These are phyloP conservation scores for Oryza coarctata DNA, from an alignment of 176 grass and related monocot species.

Conservation along the genomic window DNA sequence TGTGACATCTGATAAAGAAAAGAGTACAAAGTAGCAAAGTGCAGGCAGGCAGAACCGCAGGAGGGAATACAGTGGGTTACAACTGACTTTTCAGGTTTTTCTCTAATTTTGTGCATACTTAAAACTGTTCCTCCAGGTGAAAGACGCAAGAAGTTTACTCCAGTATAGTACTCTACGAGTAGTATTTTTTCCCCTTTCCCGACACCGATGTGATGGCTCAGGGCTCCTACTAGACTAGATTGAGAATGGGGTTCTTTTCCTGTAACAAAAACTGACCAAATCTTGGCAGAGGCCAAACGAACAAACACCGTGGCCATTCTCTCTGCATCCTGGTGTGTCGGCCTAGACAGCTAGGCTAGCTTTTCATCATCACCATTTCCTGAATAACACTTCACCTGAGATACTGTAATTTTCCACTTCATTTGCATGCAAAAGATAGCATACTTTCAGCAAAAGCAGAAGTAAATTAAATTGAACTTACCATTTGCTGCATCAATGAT, in stretches of 20 bases:
- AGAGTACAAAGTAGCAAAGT: background rate
- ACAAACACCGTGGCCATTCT: background rate
- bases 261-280: background rate
- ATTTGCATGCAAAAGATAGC: background rate
- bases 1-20: slow-evolving; percentile 10
- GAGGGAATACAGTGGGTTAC: background rate
- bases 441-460: background rate
- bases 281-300: background rate
- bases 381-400: background rate
- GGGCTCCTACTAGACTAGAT: background rate
- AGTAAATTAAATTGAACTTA: background rate
- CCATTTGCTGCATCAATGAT: background rate
- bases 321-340: background rate
- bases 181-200: background rate
- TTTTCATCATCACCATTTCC: background rate
- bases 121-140: slow-evolving; percentile 11
- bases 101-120: background rate
- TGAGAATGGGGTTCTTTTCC: background rate
- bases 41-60: background rate
- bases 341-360: background rate
- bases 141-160: background rate
- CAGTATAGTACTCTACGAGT: background rate
- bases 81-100: slow-evolving; percentile 9
- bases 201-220: slow-evolving; percentile 29
- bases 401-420: background rate